These are phyloP conservation scores for Lactifluus pinguis DNA, from an alignment of 768 basidiomycete genomes.

Conservation along the genomic window DNA sequence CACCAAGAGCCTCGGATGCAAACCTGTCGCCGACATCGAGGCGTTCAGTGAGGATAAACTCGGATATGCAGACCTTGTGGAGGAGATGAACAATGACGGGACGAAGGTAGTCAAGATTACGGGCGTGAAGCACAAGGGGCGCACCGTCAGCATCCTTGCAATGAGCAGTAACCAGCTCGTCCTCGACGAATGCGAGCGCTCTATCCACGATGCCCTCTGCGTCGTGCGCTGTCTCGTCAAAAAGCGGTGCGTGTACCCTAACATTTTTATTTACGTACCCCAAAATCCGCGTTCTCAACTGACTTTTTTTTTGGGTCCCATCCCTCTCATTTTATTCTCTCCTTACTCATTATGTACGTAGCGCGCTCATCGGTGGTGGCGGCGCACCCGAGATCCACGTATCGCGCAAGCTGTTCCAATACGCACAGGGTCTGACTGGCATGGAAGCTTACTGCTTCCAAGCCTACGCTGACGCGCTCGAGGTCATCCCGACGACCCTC, in stretches of 20 bases:
- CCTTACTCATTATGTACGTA: constrained; percentile 20
- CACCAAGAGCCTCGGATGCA: constrained; percentile 88
- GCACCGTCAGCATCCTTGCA: constrained; percentile 91
- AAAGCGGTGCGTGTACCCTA: constrained; percentile 59
- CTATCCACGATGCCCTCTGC: constrained; percentile 97
- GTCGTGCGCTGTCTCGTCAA: constrained; percentile 98
- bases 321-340: background rate
- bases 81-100: constrained; percentile 73
- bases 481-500: constrained; percentile 94
- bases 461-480: constrained; percentile 94
- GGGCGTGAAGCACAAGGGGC: constrained; percentile 88
- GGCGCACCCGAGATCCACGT: constrained; percentile 98
- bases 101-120: constrained; percentile 92
- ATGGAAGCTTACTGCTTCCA: constrained; percentile 99
- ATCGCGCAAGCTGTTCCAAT: constrained; percentile 81
- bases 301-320: background rate
- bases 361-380: constrained; percentile 91
- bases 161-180: constrained; percentile 91
- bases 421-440: constrained; percentile 88
- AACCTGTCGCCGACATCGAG: constrained; percentile 95
- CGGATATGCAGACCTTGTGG: constrained; percentile 91
- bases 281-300: background rate
- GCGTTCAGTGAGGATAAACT: constrained; percentile 97
- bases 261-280: too few species aligned
- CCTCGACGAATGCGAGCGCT: constrained; percentile 93